phyloP scores from a whole-genome alignment of 768 basidiomycete species.

The Stropharia rugosoannulata region DNA sequence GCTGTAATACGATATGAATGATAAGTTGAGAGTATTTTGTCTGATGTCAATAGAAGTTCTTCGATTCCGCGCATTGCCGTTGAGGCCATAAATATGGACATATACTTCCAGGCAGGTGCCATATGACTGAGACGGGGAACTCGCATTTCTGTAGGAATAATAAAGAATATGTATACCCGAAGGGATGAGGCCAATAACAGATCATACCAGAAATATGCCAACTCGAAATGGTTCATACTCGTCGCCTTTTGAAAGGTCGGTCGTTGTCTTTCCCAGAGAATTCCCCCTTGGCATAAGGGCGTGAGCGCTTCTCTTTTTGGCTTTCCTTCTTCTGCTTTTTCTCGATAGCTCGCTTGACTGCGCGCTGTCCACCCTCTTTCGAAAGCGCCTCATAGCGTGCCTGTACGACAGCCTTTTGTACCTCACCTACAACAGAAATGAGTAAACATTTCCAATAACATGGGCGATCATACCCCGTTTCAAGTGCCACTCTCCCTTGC shows the following conservation, averaged over 20 bases:
- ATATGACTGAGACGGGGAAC: background rate
- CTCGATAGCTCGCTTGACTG: slow-evolving; percentile 85
- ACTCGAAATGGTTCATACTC: background rate
- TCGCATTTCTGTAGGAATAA: too few species aligned
- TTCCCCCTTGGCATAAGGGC: slow-evolving; percentile 54
- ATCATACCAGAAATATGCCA: too few species aligned
- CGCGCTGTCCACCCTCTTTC: slow-evolving; percentile 70
- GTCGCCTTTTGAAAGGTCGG: slow-evolving; percentile 2
- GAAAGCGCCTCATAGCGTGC: slow-evolving; percentile 82
- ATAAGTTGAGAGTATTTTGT: background rate
- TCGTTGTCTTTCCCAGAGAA: slow-evolving; percentile 9
- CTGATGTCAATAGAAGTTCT: background rate
- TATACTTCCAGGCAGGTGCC: too few species aligned
- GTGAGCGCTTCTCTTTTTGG: slow-evolving; percentile 86
- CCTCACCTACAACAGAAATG: slow-evolving; percentile 54
- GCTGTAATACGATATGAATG: background rate
- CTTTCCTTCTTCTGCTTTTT: slow-evolving; percentile 86
- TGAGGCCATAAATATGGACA: too few species aligned
- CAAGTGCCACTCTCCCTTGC: slow-evolving; percentile 85
- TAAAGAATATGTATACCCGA: too few species aligned
- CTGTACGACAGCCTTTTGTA: slow-evolving; percentile 69
- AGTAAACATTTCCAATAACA: slow-evolving; percentile 5
- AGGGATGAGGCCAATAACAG: too few species aligned
- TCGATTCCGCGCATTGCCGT: background rate
- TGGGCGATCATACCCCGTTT: slow-evolving; percentile 64